phyloP scores from a whole-genome alignment of 495 filamentous ascomycete species.

The Pyrenula massariospora region DNA sequence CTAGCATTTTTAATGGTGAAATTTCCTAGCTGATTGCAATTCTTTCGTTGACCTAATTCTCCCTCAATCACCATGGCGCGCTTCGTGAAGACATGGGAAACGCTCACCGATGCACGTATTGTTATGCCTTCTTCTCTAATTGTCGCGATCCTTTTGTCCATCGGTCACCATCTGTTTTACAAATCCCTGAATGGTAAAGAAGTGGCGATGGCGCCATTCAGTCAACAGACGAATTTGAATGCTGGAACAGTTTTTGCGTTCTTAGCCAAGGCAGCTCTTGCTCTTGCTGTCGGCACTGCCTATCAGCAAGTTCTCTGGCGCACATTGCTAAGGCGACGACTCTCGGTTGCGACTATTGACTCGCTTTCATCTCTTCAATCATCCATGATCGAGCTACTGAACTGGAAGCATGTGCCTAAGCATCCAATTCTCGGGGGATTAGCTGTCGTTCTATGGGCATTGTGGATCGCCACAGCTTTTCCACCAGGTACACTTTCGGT shows the following conservation, averaged over 20 bases:
- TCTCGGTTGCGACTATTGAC: neutral
- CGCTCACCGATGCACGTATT: neutral
- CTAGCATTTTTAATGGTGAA: neutral
- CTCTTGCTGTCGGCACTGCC: slow-evolving; percentile 1
- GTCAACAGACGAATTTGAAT: slow-evolving; percentile 4
- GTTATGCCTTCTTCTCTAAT: neutral
- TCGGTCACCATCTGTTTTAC: slow-evolving; percentile 3
- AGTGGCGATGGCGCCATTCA: neutral
- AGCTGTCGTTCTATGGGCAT: neutral
- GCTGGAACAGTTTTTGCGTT: slow-evolving; percentile 4
- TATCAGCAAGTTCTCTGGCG: slow-evolving; percentile 3
- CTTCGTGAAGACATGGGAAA: neutral
- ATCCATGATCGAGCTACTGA: neutral
- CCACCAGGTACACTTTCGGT: neutral
- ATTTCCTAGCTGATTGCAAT: neutral
- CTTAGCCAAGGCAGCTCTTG: slow-evolving; percentile 1
- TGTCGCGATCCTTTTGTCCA: neutral
- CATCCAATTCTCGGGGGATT: neutral
- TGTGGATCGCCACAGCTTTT: neutral
- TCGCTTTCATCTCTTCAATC: neutral
- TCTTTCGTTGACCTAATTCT: neutral
- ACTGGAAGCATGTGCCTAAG: neutral
- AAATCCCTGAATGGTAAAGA: neutral
- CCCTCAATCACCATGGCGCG: neutral
- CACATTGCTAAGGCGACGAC: neutral